phyloP scores from a whole-genome alignment of 345 rosid genomes.

The Corchorus capsularis region DNA sequence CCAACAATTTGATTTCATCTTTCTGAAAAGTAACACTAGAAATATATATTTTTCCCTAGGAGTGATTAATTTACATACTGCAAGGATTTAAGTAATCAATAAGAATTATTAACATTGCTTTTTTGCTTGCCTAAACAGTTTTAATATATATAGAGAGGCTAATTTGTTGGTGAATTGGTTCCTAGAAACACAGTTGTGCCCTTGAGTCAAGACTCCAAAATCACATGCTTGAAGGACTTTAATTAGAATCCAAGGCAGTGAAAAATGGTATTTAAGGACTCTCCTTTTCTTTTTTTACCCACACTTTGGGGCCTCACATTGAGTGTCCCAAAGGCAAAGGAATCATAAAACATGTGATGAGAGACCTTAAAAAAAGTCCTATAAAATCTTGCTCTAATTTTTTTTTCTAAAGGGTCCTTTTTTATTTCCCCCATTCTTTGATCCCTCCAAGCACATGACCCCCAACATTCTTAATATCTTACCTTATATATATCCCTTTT shows the following conservation, averaged over 20 bases:
- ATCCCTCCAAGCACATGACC: slow-evolving; percentile 43
- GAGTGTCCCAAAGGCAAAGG: slow-evolving; percentile 46
- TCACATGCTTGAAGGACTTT: slow-evolving; percentile 44
- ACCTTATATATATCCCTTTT: slow-evolving; percentile 17
- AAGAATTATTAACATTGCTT: no score
- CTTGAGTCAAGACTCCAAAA: slow-evolving; percentile 22
- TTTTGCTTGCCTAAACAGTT: slow-evolving; percentile 23
- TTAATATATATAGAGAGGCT: not conserved
- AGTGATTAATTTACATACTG: slow-evolving; percentile 10
- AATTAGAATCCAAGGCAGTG: slow-evolving; percentile 51
- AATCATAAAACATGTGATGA: slow-evolving; percentile 40
- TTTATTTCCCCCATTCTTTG: not conserved
- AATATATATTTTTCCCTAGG: not conserved
- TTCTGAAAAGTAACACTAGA: slow-evolving; percentile 4
- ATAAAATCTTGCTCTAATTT: slow-evolving; percentile 23
- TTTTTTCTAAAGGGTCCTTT: slow-evolving; percentile 24
- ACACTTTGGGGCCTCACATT: slow-evolving; percentile 31
- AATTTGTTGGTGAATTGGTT: not conserved
- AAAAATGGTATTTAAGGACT: slow-evolving; percentile 21
- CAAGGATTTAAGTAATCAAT: not conserved
- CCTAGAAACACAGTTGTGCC: slow-evolving; percentile 4
- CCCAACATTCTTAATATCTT: slow-evolving; percentile 33
- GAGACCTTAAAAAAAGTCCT: slow-evolving; percentile 28
- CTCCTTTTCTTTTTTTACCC: slow-evolving; percentile 15
- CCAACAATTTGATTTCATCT: slow-evolving; percentile 31